Base-by-base conservation (phyloP, 1,284 basidiomycete genomes). In the Cutaneotrichosporon cutaneum region DNA sequence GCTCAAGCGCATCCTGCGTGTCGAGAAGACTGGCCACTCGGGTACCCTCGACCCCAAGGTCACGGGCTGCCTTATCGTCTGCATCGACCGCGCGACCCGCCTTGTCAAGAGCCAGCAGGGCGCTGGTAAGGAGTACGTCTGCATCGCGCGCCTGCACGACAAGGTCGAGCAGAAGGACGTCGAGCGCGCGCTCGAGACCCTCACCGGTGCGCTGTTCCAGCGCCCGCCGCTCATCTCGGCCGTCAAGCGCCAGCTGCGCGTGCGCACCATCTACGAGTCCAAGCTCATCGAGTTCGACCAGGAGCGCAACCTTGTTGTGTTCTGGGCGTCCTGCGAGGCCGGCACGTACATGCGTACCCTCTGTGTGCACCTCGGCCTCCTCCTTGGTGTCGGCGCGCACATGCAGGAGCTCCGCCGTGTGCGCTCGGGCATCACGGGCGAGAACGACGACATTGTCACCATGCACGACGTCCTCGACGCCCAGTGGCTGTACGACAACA, bases 401-500 rank as follows among this genome's bases (percentile, higher is more conserved):
- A 99, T 99, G 96, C 95, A 99, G 82, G 96, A 99, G 80, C 85
- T 99, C 59, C 85, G 96, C 70, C 84, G 96, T 76, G 95, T 99
- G 10, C 85, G 96, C 68, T 92, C 90, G 77, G 96, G 96, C 77
- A 95, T 94, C 53, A 89, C 98, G 83, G 90, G 90, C 60, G 96
- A 99, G 82, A 93, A 92, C 79, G 96, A 99, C 80, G 92, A 94
- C 74, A 95, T 99, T 73, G 96, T 99, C 63, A 96, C 96, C 35
- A 99, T 99, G 96, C 96, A 99, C 82, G 96, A 99, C 78, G 94
- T 99, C 35, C 82, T 99, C 80, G 96, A 99, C 79, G 96, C 96
- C 11, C 96, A 99, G 76, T 99, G 95, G 94, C 81, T 90, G 74
- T 99, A 96, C 80, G 96, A 99, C 81, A 98, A 96, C 80, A 97